Evolutionary conservation across 2,329 filamentous ascomycete species (phyloP), one percentile per base, ranked within the genome.

Genomic region (Blastomyces gilchristii): DNA sequence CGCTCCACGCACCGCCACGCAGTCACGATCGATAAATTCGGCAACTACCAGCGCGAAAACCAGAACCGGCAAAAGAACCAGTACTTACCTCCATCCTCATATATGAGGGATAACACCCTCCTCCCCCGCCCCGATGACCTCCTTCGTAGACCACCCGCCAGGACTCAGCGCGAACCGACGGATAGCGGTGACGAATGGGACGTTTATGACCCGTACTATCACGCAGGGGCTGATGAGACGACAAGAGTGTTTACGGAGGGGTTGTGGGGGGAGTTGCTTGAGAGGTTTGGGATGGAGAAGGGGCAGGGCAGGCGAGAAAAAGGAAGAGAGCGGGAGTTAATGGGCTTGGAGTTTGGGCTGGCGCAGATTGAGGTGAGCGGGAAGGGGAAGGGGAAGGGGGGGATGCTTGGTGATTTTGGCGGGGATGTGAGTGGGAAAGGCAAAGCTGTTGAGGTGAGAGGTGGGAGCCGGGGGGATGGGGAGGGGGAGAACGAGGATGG

Each of bases 1-100:
- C 60, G 47, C 34, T 22, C 59, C 62, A n/a, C 37, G 39, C 43
- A 31, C 49, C 61, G 64, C 37, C 64, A 60, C n/a, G 18, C 41
- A 39, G 62, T 65, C 57, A 60, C 58, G n/a, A 31, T 63, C 62
- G 64, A 63, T 25, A 31, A 53, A 11, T 65, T 63, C 54, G 64
- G 64, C 7, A 63, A 63, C 39, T 65, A 62, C 54, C 41, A 59
- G 37, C 57, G 5, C 12, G 41, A 12, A 14, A n/a, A 41, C 2
- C 57, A 11, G 9, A 25, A 43, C 34, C 54, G 47, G 18, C 34
- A 6, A 22, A 3, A 25, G 22, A 25, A 41, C n/a, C 11, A 28
- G 34, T 18, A 28, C 31, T 4, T 12, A n/a, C 31, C 31, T 31
- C n/a, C n/a, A 22, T 22, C n/a, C n/a, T 22, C n/a, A 22, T 22